Conservation (phyloP, 345 rosid genomes). For the Hibiscus syriacus region DNA sequence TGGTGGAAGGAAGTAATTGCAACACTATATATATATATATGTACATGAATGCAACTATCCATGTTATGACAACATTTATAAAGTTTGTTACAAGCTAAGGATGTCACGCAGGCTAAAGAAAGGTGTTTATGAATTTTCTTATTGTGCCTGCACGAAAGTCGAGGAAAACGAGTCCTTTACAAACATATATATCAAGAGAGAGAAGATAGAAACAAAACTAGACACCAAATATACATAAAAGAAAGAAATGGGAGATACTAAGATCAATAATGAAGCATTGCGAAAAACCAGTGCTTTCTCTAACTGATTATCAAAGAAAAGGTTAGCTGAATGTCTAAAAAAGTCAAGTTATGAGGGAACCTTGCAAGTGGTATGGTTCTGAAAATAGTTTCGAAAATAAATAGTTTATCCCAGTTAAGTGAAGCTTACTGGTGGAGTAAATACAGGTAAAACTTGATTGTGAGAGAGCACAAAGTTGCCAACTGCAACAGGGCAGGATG, state of each 20-base stretch:
- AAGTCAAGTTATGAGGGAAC: background rate
- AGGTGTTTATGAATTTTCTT: background rate
- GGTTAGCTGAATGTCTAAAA: background rate
- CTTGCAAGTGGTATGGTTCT: background rate
- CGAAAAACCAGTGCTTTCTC: background rate
- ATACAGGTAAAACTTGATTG: slow-evolving; percentile 36
- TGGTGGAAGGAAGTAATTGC: background rate
- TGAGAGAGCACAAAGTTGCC: slow-evolving; percentile 51
- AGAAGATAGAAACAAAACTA: no score
- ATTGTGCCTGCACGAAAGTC: background rate
- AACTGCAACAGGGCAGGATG: slow-evolving; percentile 36
- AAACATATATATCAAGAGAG: background rate
- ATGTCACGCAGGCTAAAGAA: background rate
- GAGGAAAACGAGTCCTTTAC: background rate
- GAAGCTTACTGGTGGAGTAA: slow-evolving; percentile 46
- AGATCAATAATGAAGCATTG: background rate
- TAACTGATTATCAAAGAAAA: background rate
- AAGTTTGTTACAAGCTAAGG: background rate
- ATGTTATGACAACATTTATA: background rate
- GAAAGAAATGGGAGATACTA: background rate
- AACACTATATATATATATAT: background rate
- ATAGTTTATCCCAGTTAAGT: background rate
- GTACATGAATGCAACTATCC: background rate
- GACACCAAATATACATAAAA: background rate
- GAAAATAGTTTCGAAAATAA: background rate